phyloP scores from a whole-genome alignment of 2,329 filamentous ascomycete species.

The Paecilomyces sp. region DNA sequence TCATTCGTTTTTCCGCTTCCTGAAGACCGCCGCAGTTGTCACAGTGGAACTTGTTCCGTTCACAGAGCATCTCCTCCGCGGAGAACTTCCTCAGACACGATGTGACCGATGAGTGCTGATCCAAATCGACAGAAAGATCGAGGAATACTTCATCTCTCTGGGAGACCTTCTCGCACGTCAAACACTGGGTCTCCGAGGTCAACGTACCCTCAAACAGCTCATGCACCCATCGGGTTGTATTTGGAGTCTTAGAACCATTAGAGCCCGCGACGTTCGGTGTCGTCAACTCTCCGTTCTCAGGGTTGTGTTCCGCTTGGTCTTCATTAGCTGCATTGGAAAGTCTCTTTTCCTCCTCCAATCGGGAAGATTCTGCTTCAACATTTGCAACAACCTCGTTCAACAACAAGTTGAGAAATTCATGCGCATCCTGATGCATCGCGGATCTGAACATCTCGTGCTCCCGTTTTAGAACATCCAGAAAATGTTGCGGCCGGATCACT shows the following conservation, averaged over 20 bases:
- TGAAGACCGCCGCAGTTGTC: conserved; percentile 94
- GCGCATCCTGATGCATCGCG: conserved; percentile 96
- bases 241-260: conserved; percentile 46
- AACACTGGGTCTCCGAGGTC: conserved; percentile 90
- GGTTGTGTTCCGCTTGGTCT: conserved; percentile 44
- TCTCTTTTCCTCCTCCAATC: conserved; percentile 25
- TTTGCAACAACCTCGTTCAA: conserved; percentile 95
- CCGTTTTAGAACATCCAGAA: conserved; percentile 85
- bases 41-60: conserved; percentile 98
- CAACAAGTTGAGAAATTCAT: conserved; percentile 90
- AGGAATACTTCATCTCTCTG: conserved; percentile 93
- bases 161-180: conserved; percentile 93
- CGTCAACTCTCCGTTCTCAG: conserved; percentile 38
- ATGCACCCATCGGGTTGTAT: conserved; percentile 84
- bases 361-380: conserved; percentile 72
- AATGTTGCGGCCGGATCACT: conserved; percentile 84
- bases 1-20: conserved; percentile 98
- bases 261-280: conserved; percentile 22
- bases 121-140: conserved; percentile 90
- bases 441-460: conserved; percentile 97
- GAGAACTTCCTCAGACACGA: conserved; percentile 94
- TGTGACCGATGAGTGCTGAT: conserved; percentile 92
- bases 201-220: conserved; percentile 92
- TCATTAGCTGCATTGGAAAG: conserved; percentile 47
- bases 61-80: conserved; percentile 95